Conservation (phyloP, 768 basidiomycete genomes). For the Imleria badia region DNA sequence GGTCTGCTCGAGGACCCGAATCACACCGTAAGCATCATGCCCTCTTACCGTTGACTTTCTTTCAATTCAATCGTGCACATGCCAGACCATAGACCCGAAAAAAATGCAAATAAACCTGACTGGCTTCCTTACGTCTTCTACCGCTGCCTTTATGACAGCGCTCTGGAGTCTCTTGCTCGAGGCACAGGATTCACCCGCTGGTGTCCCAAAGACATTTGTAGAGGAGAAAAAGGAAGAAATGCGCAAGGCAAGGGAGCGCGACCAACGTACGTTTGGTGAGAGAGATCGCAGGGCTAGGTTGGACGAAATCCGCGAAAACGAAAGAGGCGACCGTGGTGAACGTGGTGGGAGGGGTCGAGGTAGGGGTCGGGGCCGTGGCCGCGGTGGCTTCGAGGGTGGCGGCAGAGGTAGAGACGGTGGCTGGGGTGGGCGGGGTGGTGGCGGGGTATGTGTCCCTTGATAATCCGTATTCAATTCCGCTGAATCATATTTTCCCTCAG, state of each 20-base stretch:
- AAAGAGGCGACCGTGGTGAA: constrained; percentile 45
- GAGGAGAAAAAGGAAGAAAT: constrained; percentile 93
- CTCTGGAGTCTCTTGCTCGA: constrained; percentile 93
- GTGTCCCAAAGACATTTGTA: constrained; percentile 86
- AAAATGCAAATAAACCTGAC: constrained; percentile 95
- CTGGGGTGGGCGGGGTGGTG: constrained; percentile 69
- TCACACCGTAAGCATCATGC: constrained; percentile 60
- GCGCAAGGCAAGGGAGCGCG: constrained; percentile 63
- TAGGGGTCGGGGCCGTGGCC: constrained; percentile 54
- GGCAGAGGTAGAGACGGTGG: constrained; percentile 55
- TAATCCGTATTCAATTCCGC: background rate
- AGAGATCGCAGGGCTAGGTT: constrained; percentile 66
- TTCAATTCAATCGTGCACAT: background rate
- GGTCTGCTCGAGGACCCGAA: constrained; percentile 86
- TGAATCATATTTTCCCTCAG: constrained; percentile 23
- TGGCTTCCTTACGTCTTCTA: constrained; percentile 89
- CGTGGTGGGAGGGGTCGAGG: constrained; percentile 54
- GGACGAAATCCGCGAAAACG: constrained; percentile 68
- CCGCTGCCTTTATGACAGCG: constrained; percentile 80
- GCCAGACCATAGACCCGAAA: constrained; percentile 83
- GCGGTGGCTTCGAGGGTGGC: constrained; percentile 49
- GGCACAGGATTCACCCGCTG: constrained; percentile 84
- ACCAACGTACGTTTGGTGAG: constrained; percentile 66
- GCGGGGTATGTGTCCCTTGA: constrained; percentile 37
- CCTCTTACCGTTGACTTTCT: no score